These are phyloP conservation scores for Triticum monococcum DNA, from an alignment of 176 grass and related monocot species.

Conservation along the genomic window DNA sequence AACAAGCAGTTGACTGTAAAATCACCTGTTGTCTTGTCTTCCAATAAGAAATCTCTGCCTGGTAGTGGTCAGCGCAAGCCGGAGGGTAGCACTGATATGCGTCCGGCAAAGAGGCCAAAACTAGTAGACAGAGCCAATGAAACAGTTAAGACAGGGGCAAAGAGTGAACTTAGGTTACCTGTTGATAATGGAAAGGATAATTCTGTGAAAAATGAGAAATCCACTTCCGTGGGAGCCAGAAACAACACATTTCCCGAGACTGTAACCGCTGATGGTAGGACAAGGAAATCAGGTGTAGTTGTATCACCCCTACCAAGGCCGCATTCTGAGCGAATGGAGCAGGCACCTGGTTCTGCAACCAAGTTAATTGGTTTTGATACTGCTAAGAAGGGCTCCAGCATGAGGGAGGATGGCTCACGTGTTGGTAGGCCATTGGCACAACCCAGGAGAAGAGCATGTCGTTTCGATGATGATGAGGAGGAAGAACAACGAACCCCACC, in stretches of 20 bases:
- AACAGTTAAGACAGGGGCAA: conserved; percentile 33
- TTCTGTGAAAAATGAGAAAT: conserved; percentile 45
- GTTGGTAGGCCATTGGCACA: conserved; percentile 38
- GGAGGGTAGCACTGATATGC: conserved; percentile 41
- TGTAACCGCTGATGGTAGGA: conserved; percentile 20
- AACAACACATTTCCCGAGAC: conserved; percentile 32
- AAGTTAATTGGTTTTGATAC: conserved; percentile 28
- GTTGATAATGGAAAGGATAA: conserved; percentile 29
- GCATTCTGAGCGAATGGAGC: conserved; percentile 35
- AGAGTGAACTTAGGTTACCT: conserved; percentile 16
- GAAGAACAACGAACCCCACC: conserved; percentile 69
- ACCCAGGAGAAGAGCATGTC: conserved; percentile 62
- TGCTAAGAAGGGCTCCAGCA: conserved; percentile 44
- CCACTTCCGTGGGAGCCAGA: conserved; percentile 19
- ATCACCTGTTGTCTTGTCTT: conserved; percentile 31
- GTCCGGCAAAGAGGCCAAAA: conserved; percentile 47
- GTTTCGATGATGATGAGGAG: conserved; percentile 59
- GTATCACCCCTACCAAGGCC: conserved; percentile 32
- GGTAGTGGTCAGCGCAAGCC: conserved; percentile 36
- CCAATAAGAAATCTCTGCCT: conserved; percentile 41
- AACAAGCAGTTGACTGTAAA: conserved; percentile 40
- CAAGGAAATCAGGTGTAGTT: conserved; percentile 17
- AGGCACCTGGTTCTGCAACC: conserved; percentile 30
- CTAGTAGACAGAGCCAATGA: conserved; percentile 34
- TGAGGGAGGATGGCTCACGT: conserved; percentile 37